Evolutionary conservation across 805 yeast genomes (phyloP), one percentile per base, ranked within the genome.

Genomic region (Candida arabinofermentans): DNA sequence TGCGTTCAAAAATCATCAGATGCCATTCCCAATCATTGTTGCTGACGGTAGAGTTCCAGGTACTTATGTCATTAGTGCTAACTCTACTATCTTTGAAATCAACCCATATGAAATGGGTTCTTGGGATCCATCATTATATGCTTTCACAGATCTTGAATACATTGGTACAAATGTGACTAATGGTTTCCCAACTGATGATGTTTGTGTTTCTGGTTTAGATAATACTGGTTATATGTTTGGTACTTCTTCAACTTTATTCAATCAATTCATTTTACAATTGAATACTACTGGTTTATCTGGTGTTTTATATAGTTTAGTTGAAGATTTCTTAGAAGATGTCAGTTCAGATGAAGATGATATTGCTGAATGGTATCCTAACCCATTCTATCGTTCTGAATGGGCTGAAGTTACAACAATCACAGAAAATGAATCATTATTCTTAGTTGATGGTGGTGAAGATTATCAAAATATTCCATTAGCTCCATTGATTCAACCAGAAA

Each of bases 391-490:
- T 23, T 57, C 76, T 26, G 56, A 66, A 5, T 63, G 55, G 51
- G 70, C 71, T 36, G 61, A 55, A 8, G 55, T 65, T 12, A 56
- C 61, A 1, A 43, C 69, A 16, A 68, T 81, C 40, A 60, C 63
- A 18, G 44, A 62, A 3, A 59, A 71, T 36, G 67, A 67, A 4
- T 59, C 70, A 19, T 65, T 84, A 33, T 73, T 66, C 53, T 67
- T 86, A 44, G 87, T 77, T 24, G 95, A 86, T 57, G 95, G 95
- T 33, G 95, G 93, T 24, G 87, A 81, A 58, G 91, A 85, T 58
- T 42, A 71, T 8, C 88, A 83, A 59, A 83, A 83, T 53, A 69
- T 86, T 14, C 93, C 95, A 0, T 59, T 82, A 29, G 65, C 72
- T 24, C 86, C 91, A 2, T 67, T 86, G 38, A 53, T 83, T 22